Evolutionary conservation across 2,329 filamentous ascomycete species (phyloP), one percentile per base, ranked within the genome.

Genomic region (Dryadomyces quercivorus): DNA sequence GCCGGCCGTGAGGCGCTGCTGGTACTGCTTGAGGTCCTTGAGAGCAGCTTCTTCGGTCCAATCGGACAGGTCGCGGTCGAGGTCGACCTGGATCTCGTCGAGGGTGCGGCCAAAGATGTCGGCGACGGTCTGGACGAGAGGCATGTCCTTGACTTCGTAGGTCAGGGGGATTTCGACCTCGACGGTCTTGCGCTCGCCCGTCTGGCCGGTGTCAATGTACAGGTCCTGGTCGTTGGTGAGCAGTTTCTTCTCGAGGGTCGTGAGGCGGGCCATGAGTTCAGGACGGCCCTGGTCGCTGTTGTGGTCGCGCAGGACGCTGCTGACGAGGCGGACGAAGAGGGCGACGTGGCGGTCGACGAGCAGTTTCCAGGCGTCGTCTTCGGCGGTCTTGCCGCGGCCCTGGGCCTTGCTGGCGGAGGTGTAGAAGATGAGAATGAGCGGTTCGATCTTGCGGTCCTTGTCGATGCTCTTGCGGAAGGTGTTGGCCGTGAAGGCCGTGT

Each of bases 71-170:
- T 95, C 81, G 50, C 82, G 79, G 67, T 95, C 86, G 64, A 98
- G 88, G 63, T 96, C 91, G 46, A 80, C 79, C 70, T 98, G 93
- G 6, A 91, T 85, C 61, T 93, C 84, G 1, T 84, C 82, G 60
- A 86, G 82, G 46, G 83, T 82, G 56, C 92, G 76, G 47, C 86
- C 86, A 69, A 97, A 98, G 59, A 96, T 87, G 62, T 79, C 84
- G 51, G 86, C 87, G 26, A 98, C 91, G 40, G 85, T 80, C 66
- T 93, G 85, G 31, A 95, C 93, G 70, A 96, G 79, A 42, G 85
- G 85, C 93, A 98, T 98, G 66, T 98, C 93, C 69, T 93, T 95
- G 65, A 97, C 85, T 68, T 96, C 88, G 68, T 95, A 88, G 64
- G 83, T 93, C 56, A 94, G 73, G 12, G 92, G 90, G 2, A 90